Base-by-base conservation (phyloP, 768 basidiomycete genomes). In the Pleurotus ostreatus region DNA sequence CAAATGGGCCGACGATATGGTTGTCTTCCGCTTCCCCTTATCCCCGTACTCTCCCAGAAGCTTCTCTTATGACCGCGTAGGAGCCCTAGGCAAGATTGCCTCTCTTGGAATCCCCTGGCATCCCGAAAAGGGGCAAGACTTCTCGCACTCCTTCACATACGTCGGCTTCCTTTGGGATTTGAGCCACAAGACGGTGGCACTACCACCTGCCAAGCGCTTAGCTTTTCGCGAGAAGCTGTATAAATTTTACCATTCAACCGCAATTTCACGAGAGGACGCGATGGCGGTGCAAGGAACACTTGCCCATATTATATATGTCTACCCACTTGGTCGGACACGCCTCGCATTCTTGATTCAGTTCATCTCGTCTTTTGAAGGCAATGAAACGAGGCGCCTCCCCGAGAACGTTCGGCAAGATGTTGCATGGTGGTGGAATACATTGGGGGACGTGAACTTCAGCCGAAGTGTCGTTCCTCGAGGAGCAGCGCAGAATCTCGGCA, bases 111-210 rank as follows among this genome's bases (percentile, higher is more conserved):
- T 66, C 3, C 66, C 69, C 0, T 69, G 68, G 65, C 63, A 66
- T 40, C 44, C 55, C 3, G 49, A 61, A 9, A 70, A 69, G 46
- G 56, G 60, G 7, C 58, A 65, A 9, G 61, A 66, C 8, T 71
- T 71, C 44, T 46, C 15, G 3, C 25, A 25, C n/a, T 18, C 38
- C 0, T 58, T 65, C 13, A 57, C 43, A 2, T 74, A 67, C 55
- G 49, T 69, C 11, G 68, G 70, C n/a, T 72, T 71, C 55, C 34
- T 56, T 0, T 72, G 69, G 70, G 61, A 70, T 46, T 40, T 74
- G 8, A 8, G 12, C 0, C 3, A 26, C 6, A 57, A 61, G 15
- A 52, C 47, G 0, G 71, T 73, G 0, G 56, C 60, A 3, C 55
- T 74, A 0, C 65, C 65, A 1, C 59, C 67, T 11, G 30, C 59